These are phyloP conservation scores for Diaporthe ampelina DNA, from an alignment of 2,329 filamentous ascomycete genomes.

Conservation along the genomic window DNA sequence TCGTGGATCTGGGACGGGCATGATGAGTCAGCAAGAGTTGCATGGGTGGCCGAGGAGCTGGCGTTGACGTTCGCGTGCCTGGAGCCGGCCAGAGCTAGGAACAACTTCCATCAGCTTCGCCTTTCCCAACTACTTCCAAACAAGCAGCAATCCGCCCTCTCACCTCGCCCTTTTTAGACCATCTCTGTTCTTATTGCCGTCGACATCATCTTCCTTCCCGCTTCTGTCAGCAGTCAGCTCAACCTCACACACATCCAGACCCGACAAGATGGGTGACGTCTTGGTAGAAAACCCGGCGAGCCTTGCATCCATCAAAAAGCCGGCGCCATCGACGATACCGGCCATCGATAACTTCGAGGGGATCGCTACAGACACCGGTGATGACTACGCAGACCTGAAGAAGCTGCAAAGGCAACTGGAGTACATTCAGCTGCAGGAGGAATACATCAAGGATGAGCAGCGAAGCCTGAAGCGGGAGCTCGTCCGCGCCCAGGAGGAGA, in stretches of 20 bases:
- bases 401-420: constrained; percentile 96
- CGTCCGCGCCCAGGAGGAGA: constrained; percentile 97
- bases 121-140: constrained; percentile 14
- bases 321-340: constrained; percentile 83
- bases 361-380: constrained; percentile 81
- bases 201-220: neutral
- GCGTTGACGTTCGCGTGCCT: constrained; percentile 43
- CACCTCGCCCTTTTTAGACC: constrained; percentile 26
- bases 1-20: neutral
- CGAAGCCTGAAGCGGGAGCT: constrained; percentile 97
- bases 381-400: constrained; percentile 96
- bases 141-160: constrained; percentile 35
- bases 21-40: constrained; percentile 32
- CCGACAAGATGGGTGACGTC: constrained; percentile 83
- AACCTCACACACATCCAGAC: constrained; percentile 18
- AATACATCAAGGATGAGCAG: constrained; percentile 99
- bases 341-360: constrained; percentile 93
- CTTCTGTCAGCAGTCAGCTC: neutral
- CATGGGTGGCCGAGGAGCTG: constrained; percentile 35
- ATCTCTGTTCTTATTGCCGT: neutral
- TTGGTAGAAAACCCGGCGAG: constrained; percentile 85
- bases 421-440: constrained; percentile 98
- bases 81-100: constrained; percentile 24
- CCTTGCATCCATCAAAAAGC: constrained; percentile 85
- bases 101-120: constrained; percentile 32